phyloP scores from a whole-genome alignment of 805 yeast species.

The Saturnispora hagleri region DNA sequence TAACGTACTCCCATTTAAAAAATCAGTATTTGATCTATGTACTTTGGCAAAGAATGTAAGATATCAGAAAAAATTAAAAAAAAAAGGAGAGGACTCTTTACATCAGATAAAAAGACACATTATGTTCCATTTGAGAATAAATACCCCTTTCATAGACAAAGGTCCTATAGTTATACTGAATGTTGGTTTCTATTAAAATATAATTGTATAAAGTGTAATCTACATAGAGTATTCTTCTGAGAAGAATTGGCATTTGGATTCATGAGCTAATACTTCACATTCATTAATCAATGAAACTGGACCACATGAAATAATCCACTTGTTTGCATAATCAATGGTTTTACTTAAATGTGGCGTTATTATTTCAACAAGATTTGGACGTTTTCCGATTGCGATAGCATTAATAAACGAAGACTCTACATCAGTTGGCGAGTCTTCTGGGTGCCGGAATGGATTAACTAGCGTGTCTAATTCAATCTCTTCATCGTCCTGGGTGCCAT shows the following conservation, averaged over 20 bases:
- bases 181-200: no score
- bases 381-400: conserved; percentile 23
- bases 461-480: conserved; percentile 22
- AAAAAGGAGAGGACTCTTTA: not conserved
- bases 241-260: conserved; percentile 30
- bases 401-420: conserved; percentile 10
- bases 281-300: conserved; percentile 37
- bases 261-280: conserved; percentile 31
- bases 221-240: conserved; percentile 37
- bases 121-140: no score
- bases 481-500: conserved; percentile 10
- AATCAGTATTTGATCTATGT: not conserved
- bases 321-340: conserved; percentile 29
- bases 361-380: conserved; percentile 35
- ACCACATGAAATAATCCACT: conserved; percentile 55
- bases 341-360: conserved; percentile 24
- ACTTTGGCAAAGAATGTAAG: not conserved
- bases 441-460: conserved; percentile 7
- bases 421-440: conserved; percentile 6
- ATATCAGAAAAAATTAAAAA: not conserved
- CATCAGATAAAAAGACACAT: not conserved
- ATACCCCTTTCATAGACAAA: no score
- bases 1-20: not conserved
- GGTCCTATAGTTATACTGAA: no score
- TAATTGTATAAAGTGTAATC: not conserved